Conservation (phyloP, 495 filamentous ascomycete species). For the Trichoderma gamsii region DNA sequence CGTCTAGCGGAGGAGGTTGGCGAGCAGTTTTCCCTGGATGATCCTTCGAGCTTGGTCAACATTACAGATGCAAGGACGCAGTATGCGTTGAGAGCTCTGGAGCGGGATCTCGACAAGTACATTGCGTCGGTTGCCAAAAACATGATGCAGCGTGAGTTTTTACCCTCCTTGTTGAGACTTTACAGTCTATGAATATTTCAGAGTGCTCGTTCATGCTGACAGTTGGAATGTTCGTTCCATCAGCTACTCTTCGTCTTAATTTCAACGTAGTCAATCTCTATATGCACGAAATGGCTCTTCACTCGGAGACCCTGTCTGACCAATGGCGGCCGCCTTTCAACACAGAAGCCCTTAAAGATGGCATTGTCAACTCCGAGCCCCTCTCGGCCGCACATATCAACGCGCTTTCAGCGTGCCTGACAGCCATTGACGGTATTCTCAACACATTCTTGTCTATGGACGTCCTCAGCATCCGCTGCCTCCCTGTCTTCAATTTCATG, state of each 20-base stretch:
- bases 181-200: too few species aligned
- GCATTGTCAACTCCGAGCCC: constrained; percentile 33
- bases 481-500: constrained; percentile 74
- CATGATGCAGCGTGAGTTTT: constrained; percentile 37
- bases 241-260: constrained; percentile 52
- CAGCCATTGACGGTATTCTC: constrained; percentile 66
- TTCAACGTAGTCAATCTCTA: constrained; percentile 68
- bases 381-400: constrained; percentile 60
- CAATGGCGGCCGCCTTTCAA: constrained; percentile 46
- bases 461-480: constrained; percentile 53
- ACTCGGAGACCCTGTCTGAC: constrained; percentile 57
- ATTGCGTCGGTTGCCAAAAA: constrained; percentile 47
- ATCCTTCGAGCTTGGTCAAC: constrained; percentile 54
- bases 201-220: not conserved
- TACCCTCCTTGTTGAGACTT: too few species aligned
- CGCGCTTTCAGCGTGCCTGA: constrained; percentile 65
- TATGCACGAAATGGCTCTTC: constrained; percentile 80
- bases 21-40: constrained; percentile 69
- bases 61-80: constrained; percentile 70
- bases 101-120: constrained; percentile 68
- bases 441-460: constrained; percentile 61
- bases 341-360: constrained; percentile 39
- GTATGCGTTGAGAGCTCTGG: constrained; percentile 68
- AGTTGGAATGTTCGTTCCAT: not conserved
- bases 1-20: constrained; percentile 78